Evolutionary conservation across 1,284 basidiomycete species (phyloP).

Genomic region (Heterobasidion annosum): DNA sequence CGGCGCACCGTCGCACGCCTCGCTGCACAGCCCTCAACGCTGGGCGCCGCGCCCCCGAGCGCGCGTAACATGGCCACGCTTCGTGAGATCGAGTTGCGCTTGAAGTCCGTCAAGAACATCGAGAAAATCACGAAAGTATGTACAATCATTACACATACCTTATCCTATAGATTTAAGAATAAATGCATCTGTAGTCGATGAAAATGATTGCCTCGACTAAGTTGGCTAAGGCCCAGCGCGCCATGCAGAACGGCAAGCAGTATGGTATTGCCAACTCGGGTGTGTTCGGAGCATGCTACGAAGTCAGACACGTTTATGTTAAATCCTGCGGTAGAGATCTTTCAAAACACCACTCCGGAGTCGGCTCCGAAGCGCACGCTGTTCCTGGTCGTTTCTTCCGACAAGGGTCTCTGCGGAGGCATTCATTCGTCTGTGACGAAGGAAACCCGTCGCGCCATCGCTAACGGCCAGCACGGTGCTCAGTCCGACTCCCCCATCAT

Average conservation of each 20-base stretch:
- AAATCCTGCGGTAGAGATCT: constrained; percentile 56
- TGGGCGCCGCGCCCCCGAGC: constrained; percentile 52
- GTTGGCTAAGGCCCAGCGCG: constrained; percentile 90
- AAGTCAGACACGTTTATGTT: not conserved
- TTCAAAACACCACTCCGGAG: constrained; percentile 62
- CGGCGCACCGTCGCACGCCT: constrained; percentile 62
- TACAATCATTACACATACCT: constrained; percentile 6
- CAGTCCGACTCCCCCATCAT: constrained; percentile 65
- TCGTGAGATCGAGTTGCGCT: constrained; percentile 92
- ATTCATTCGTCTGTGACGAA: constrained; percentile 98
- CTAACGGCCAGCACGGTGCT: constrained; percentile 41
- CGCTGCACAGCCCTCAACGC: constrained; percentile 43
- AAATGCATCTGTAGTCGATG: constrained; percentile 71
- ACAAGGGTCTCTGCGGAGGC: constrained; percentile 99
- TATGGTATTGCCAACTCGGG: constrained; percentile 94
- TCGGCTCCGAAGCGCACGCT: constrained; percentile 66
- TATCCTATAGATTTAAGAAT: not conserved
- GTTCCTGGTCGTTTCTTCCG: constrained; percentile 91
- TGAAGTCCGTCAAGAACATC: constrained; percentile 97
- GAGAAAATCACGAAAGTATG: constrained; percentile 98
- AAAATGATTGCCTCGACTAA: constrained; percentile 99
- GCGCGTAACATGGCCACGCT: constrained; percentile 94
- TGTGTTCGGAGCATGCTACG: constrained; percentile 28
- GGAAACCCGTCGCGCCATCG: constrained; percentile 66
- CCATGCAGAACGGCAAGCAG: constrained; percentile 89